Conservation (phyloP, 768 basidiomycete genomes). For the Boletus tomentosulus region DNA sequence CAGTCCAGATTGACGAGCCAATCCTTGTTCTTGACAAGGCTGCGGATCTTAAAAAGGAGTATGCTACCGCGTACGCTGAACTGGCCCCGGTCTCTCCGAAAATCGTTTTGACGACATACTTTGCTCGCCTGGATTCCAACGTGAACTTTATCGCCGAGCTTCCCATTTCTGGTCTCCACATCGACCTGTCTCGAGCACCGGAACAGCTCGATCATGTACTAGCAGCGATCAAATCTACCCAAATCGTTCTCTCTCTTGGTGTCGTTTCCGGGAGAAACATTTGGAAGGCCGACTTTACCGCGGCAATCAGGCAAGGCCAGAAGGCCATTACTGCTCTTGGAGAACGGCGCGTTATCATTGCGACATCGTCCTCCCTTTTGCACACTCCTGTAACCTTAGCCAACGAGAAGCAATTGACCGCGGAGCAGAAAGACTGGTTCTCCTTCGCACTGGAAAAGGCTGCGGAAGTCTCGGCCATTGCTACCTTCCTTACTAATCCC, state of each 20-base stretch:
- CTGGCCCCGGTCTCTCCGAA: conserved; percentile 82
- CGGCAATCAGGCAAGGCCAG: conserved; percentile 77
- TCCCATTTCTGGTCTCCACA: conserved; percentile 89
- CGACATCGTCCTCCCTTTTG: conserved; percentile 95
- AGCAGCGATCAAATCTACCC: conserved; percentile 78
- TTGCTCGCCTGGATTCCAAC: conserved; percentile 93
- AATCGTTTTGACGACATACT: conserved; percentile 95
- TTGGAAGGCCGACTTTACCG: conserved; percentile 95
- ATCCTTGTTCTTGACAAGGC: conserved; percentile 90
- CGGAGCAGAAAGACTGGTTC: conserved; percentile 95
- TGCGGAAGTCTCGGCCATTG: conserved; percentile 82
- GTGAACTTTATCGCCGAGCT: conserved; percentile 85
- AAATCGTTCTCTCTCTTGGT: conserved; percentile 84
- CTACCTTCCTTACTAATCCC: conserved; percentile 79
- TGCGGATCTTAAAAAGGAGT: conserved; percentile 72
- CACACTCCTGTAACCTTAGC: conserved; percentile 97
- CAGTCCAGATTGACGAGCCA: conserved; percentile 97
- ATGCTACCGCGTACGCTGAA: conserved; percentile 72
- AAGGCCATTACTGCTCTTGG: conserved; percentile 83
- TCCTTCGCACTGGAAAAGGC: conserved; percentile 98
- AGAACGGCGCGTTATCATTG: conserved; percentile 83
- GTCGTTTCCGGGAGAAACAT: conserved; percentile 98
- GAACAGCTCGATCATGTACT: conserved; percentile 81
- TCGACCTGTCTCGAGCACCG: conserved; percentile 93
- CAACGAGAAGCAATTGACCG: conserved; percentile 85